Base-by-base conservation (phyloP, 179 eudicot species). In the Heliamphora pulchella region DNA sequence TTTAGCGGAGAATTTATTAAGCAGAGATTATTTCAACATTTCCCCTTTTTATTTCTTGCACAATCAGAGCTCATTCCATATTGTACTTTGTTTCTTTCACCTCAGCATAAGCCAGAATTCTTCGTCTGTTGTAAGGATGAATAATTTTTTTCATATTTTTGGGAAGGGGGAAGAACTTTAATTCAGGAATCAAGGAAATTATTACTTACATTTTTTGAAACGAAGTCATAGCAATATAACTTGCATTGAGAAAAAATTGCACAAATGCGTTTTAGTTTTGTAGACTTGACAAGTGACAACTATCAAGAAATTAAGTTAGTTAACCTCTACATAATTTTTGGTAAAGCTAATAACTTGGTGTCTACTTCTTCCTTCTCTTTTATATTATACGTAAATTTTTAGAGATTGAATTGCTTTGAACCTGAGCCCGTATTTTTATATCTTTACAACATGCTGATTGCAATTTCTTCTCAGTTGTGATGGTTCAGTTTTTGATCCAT, bases 401-500 rank as follows among this genome's bases (percentile, higher is more conserved):
- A 61, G 8, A 66, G 48, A 67, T 54, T 31, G 4, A 20, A 71
- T 79, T 47, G 31, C 31, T 80, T 51, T 63, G 17, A 54, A 70
- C 59, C 47, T 54, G 48, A 51, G 11, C 69, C 43, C 72, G 47
- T n/a, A 31, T 48, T 13, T 74, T 73, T 61, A 51, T 50, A 20
- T n/a, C 57, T 41, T 62, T 22, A 7, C 46, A 68, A 44, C 39
- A 57, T 82, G 67, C 65, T 84, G 83, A 76, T 72, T 75, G 15
- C 53, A 73, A 74, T 31, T 5, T 53, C 71, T 82, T 75, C 59
- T 70, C 90, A 82, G 98, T 84, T 83, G 78, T 64, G 90, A 83
- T 67, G 87, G 87, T 73, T 82, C 92, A 44, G 84, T 78, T 71
- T 96, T 96, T 88, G 96, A 96, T 83, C 99, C 98, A 71, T 78